Base-by-base conservation (phyloP, 176 grass and related monocot species). In the Carex littledalei region DNA sequence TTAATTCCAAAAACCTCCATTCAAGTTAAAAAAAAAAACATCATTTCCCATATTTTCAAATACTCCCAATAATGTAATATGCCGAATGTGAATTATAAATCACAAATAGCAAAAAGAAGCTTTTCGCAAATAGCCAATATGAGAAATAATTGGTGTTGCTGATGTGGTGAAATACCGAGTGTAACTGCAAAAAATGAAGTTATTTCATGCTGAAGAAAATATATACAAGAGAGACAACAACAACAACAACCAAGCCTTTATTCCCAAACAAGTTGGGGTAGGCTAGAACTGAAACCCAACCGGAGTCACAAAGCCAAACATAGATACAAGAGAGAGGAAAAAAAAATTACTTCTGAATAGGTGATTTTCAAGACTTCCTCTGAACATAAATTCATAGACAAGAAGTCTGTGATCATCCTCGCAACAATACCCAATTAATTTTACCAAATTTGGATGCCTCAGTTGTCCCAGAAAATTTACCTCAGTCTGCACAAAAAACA, bases 321-420 rank as follows among this genome's bases (percentile, higher is more conserved):
- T 39, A 6, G 37, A 39, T 39, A 39, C 22, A 78, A 17, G 50
- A 78, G 21, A 81, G 34, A 4, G 5, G 5, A 39, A 39, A 39
- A 29, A 56, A 67, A 41, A 14, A 84, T 89, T 99, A 99, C 96
- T 99, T 93, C 93, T 87, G 88, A 99, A 95, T 90, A 99, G 89
- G 74, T 99, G 96, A 67, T 99, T 99, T 92, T 95, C 93, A 69
- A 99, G 96, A 81, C 96, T 99, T 90, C 96, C 96, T 74, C 96
- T 91, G 84, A 94, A 99, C 96, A 99, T 94, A 71, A 99, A 99
- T 86, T 99, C 96, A 3, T 99, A 99, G 60, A 99, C 96, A 63
- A 99, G 96, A 67, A 99, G 79, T 58, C 96, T 90, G 67, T 99
- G 93, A 85, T 99, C 93, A 88, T 99, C 93, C 88, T 99, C 96